These are phyloP conservation scores for Neofusicoccum kwambonambiense DNA, from an alignment of 2,329 filamentous ascomycete species.

Conservation along the genomic window DNA sequence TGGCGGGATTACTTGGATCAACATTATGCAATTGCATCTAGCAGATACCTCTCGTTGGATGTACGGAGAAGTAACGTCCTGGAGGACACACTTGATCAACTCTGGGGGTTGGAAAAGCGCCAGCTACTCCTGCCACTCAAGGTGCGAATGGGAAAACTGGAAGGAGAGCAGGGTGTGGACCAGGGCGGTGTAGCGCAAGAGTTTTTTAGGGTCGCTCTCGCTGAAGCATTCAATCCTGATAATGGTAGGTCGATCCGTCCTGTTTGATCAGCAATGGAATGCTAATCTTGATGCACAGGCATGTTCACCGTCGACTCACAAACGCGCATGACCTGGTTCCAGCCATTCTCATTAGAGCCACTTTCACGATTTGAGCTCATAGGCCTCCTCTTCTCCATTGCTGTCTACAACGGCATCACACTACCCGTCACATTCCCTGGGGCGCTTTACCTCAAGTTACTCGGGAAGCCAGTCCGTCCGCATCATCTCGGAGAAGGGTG, in stretches of 20 bases:
- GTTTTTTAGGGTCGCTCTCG: conserved; percentile 83
- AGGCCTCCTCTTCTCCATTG: conserved; percentile 82
- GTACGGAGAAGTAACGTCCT: conserved; percentile 44
- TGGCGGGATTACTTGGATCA: conserved; percentile 13
- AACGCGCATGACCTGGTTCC: conserved; percentile 84
- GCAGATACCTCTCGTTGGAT: conserved; percentile 43
- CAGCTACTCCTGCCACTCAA: conserved; percentile 85
- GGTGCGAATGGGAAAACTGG: conserved; percentile 74
- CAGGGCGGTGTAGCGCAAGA: conserved; percentile 95
- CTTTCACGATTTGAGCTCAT: conserved; percentile 88
- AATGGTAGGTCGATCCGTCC: conserved; percentile 54
- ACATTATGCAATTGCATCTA: conserved; percentile 12
- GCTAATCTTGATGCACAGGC: conserved; percentile 36
- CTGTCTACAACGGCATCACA: conserved; percentile 89
- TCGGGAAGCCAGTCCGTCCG: conserved; percentile 67
- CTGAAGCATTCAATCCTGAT: conserved; percentile 73
- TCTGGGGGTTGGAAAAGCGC: conserved; percentile 81
- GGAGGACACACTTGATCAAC: conserved; percentile 66
- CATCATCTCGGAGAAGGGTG: conserved; percentile 86
- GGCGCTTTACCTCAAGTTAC: conserved; percentile 77
- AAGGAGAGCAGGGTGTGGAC: conserved; percentile 87
- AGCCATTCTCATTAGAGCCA: conserved; percentile 76
- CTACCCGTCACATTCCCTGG: conserved; percentile 86
- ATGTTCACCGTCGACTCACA: conserved; percentile 75
- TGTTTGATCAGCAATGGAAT: background rate